Base-by-base conservation (phyloP, 2,329 filamentous ascomycete species). In the Neofusicoccum sp. region DNA sequence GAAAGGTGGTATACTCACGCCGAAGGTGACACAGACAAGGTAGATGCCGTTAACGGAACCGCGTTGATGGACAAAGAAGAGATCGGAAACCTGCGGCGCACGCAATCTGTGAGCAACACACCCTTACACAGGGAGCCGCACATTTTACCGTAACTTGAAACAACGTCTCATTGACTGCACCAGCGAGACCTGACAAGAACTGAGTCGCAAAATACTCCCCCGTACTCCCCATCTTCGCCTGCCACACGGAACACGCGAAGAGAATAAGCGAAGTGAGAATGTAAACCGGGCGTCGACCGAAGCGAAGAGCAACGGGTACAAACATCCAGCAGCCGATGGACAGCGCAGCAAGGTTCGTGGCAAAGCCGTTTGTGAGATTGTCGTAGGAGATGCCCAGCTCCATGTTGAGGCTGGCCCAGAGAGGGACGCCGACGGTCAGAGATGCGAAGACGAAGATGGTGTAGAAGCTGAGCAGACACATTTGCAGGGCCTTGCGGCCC, bases 11-110 rank as follows among this genome's bases (percentile, higher is more conserved):
- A 82, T 67, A 6, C 71, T 76, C 1, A 70, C 67, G 51, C 68
- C 75, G 43, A 14, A 71, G 68, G 48, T 72, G 40, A 76, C 72
- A 62, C 72, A 77, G 60, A 79, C 68, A 62, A 71, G 45, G 30
- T 80, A 84, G 9, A 80, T 71, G 0, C 69, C 71, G 61, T 83
- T 84, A 75, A 79, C 78, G 1, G 72, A 67, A 0, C 76, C 80
- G 20, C 77, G 72, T 58, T 82, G 71, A 54, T 82, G 79, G 3
- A 81, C 72, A 61, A 82, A 82, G 67, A 78, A 82, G 44, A 82
- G 58, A 63, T 82, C 79, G 9, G 75, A 74, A 9, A 81, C 74
- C 0, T 79, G 81, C 68, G 81, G 77, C 58, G 68, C 0, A 71
- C 70, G 14, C 12, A 11, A 34, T 20, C n/a, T 31, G 16, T 51